Base-by-base conservation (phyloP, 1,284 basidiomycete species). In the Schizophyllum commune region DNA sequence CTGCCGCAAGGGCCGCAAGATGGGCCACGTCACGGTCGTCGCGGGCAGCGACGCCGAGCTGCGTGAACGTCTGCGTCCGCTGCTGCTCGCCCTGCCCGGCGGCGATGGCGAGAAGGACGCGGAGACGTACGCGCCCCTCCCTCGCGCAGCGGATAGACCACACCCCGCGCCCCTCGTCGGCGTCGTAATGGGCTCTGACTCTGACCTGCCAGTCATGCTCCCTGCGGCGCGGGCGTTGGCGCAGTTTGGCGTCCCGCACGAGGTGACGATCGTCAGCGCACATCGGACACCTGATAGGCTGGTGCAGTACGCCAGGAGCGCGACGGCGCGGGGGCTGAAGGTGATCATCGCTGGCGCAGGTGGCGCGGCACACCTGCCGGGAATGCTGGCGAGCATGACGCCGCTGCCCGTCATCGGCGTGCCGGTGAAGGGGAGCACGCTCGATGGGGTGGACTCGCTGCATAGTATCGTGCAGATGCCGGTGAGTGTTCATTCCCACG, bases 391-490 rank as follows among this genome's bases (percentile, higher is more conserved):
- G 1, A 89, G 92, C 13, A 89, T 98, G 86, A 98, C 96, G 0
- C 80, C 87, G 1, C 75, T 99, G 59, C 96, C 97, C 0, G 94
- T 99, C 1, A 88, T 99, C 55, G 96, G 97, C 32, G 96, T 99
- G 0, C 96, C 96, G 1, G 96, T 99, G 61, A 98, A 96, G 72
- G 96, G 94, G 13, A 95, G 92, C 72, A 84, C 88, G 0, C 79
- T 99, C 21, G 96, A 98, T 73, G 96, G 96, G 4, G 95, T 99
- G 0, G 96, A 99, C 75, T 95, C 94, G 21, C 75, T 99, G 66
- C 89, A 98, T 73, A 96, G 92, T 71, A 99, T 99, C 68, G 94
- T 99, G 11, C 96, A 99, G 78, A 99, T 99, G 96, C 96, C 96
- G 17, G 93, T 95, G 69, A 69, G 91, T 82, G 11, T 21, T 20